Evolutionary conservation across 2,329 filamentous ascomycete genomes (phyloP).

Genomic region (Rutstroemia sp.): DNA sequence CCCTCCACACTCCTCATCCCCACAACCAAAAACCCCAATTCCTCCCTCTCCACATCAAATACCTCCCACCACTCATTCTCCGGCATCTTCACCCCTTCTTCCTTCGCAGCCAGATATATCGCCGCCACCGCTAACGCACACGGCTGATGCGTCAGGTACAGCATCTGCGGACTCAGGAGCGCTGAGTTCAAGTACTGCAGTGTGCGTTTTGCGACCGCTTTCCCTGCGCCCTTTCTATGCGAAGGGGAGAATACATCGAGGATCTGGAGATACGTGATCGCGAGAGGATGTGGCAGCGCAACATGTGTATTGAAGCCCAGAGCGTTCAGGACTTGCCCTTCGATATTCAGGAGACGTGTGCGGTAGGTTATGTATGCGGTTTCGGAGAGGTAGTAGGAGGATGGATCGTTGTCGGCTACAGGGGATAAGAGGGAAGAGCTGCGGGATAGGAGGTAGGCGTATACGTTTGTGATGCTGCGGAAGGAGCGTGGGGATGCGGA

Average conservation of each 20-base stretch:
- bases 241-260: slow-evolving; percentile 54
- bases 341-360: slow-evolving; percentile 59
- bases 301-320: slow-evolving; percentile 81
- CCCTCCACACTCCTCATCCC: slow-evolving; percentile 72
- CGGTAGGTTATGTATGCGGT: slow-evolving; percentile 60
- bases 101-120: slow-evolving; percentile 81
- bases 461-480: slow-evolving; percentile 77
- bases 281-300: slow-evolving; percentile 76
- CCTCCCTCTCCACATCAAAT: slow-evolving; percentile 91
- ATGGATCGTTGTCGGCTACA: slow-evolving; percentile 33
- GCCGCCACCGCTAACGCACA: slow-evolving; percentile 77
- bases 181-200: slow-evolving; percentile 80
- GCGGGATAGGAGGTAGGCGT: slow-evolving; percentile 67
- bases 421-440: slow-evolving; percentile 34
- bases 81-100: slow-evolving; percentile 70
- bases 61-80: slow-evolving; percentile 95
- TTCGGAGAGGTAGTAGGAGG: slow-evolving; percentile 65
- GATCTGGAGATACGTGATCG: slow-evolving; percentile 87
- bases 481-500: slow-evolving; percentile 69
- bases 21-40: slow-evolving; percentile 87
- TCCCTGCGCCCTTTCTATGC: slow-evolving; percentile 31
- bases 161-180: slow-evolving; percentile 76
- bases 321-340: slow-evolving; percentile 67
- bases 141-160: slow-evolving; percentile 91
- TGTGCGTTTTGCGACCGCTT: slow-evolving; percentile 54